phyloP scores from a whole-genome alignment of 73 alveolate genomes.

The Tetrahymena malaccensis region DNA sequence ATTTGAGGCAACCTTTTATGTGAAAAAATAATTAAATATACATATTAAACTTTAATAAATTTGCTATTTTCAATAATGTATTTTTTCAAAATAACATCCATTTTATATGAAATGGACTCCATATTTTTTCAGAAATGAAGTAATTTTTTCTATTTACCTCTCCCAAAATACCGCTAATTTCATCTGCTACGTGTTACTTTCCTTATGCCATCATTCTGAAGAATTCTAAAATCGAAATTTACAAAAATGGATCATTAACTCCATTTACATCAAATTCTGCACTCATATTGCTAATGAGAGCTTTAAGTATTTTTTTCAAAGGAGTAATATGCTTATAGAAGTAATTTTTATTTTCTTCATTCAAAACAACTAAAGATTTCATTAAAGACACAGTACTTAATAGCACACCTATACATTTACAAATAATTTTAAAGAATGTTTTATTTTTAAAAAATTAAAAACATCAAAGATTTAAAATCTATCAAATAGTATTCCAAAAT shows the following conservation, averaged over 20 bases:
- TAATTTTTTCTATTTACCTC: background rate
- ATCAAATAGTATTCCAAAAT: too few species aligned
- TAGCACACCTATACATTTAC: conserved; percentile 56
- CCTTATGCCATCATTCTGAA: conserved; percentile 82
- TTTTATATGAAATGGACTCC: background rate
- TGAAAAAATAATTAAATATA: too few species aligned
- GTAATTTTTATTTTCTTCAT: conserved; percentile 66
- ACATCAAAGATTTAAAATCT: too few species aligned
- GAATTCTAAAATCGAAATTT: conserved; percentile 84
- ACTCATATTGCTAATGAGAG: conserved; percentile 84
- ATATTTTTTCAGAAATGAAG: background rate
- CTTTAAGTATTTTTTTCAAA: conserved; percentile 79
- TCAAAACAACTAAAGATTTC: conserved; percentile 69
- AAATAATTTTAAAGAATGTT: background rate
- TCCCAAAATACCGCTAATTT: conserved; percentile 93
- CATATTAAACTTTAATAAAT: too few species aligned
- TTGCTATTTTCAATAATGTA: background rate
- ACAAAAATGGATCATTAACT: conserved; percentile 98
- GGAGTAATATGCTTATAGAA: conserved; percentile 85
- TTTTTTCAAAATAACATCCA: background rate
- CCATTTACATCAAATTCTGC: conserved; percentile 98
- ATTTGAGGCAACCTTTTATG: conserved; percentile 87
- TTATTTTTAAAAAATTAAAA: too few species aligned
- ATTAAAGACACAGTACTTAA: conserved; percentile 81
- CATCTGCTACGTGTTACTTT: conserved; percentile 90